Evolutionary conservation across 257 asterid species (phyloP).

Genomic region (Cruciata laevipes): DNA sequence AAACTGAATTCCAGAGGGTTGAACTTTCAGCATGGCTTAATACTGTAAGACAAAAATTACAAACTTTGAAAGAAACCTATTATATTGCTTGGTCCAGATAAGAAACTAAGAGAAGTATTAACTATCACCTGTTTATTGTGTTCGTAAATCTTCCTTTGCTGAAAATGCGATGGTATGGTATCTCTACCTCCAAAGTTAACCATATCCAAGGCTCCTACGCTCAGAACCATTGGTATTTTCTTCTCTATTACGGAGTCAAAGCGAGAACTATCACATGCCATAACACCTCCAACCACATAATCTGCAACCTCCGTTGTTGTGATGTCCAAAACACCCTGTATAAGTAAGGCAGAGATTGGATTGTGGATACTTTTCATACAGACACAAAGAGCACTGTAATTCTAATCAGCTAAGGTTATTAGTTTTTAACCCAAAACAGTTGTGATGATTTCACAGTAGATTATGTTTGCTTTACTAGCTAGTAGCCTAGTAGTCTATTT

Average conservation of each 20-base stretch:
- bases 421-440: neutral
- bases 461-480: neutral
- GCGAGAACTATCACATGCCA: conserved; percentile 86
- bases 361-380: neutral
- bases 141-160: conserved; percentile 55
- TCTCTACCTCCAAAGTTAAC: conserved; percentile 83
- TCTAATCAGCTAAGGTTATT: neutral
- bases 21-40: neutral
- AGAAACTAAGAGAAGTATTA: conserved; percentile 3
- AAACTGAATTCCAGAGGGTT: neutral
- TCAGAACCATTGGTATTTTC: conserved; percentile 80
- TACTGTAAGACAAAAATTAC: neutral
- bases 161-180: conserved; percentile 64
- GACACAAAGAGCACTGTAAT: neutral
- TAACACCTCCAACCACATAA: conserved; percentile 81
- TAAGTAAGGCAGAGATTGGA: conserved; percentile 1
- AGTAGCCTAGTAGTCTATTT: neutral
- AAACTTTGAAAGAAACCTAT: neutral
- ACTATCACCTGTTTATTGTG: conserved; percentile 76
- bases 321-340: conserved; percentile 85
- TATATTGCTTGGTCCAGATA: conserved; percentile 8
- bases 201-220: conserved; percentile 95
- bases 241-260: conserved; percentile 76
- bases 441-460: neutral
- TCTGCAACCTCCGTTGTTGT: conserved; percentile 97